These are phyloP conservation scores for Gnomoniopsis smithogilvyi DNA, from an alignment of 2,329 filamentous ascomycete genomes.

Conservation along the genomic window DNA sequence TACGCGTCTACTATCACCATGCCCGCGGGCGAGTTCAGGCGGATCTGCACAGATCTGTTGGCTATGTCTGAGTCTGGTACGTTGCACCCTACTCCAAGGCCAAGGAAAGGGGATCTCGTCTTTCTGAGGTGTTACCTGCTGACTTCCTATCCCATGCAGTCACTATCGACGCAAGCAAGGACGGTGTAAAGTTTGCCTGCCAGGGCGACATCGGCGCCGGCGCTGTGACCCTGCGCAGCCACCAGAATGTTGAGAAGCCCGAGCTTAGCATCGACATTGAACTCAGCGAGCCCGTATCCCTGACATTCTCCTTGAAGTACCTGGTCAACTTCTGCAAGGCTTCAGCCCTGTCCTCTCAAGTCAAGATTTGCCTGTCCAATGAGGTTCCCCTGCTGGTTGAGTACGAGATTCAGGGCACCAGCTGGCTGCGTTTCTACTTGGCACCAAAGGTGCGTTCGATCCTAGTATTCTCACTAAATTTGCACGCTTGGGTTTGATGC, in stretches of 20 bases:
- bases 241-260: conserved; percentile 86
- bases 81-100: conserved; percentile 27
- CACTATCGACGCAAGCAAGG: conserved; percentile 92
- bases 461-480: not conserved
- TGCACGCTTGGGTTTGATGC: not conserved
- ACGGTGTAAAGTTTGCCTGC: conserved; percentile 93
- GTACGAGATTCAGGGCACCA: conserved; percentile 77
- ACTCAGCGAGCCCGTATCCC: conserved; percentile 84
- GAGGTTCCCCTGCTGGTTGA: conserved; percentile 96
- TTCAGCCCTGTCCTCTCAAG: conserved; percentile 72
- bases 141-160: conserved; percentile 50
- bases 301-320: conserved; percentile 99
- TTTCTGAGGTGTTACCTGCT: not conserved
- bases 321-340: conserved; percentile 99
- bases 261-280: conserved; percentile 83
- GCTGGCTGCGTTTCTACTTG: conserved; percentile 94
- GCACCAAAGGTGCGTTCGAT: conserved; percentile 78
- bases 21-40: conserved; percentile 86
- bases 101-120: not conserved
- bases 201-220: conserved; percentile 95
- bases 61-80: conserved; percentile 93
- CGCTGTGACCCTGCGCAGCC: conserved; percentile 84
- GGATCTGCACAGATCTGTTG: conserved; percentile 89
- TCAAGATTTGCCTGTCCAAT: conserved; percentile 91
- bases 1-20: conserved; percentile 89